A percentile compares a stretch with the other conserved stretches of the same genome.
These are phyloP conservation scores for Colletotrichum australisinense DNA, from an alignment of 2,329 filamentous ascomycete species.

Conservation along the genomic window DNA sequence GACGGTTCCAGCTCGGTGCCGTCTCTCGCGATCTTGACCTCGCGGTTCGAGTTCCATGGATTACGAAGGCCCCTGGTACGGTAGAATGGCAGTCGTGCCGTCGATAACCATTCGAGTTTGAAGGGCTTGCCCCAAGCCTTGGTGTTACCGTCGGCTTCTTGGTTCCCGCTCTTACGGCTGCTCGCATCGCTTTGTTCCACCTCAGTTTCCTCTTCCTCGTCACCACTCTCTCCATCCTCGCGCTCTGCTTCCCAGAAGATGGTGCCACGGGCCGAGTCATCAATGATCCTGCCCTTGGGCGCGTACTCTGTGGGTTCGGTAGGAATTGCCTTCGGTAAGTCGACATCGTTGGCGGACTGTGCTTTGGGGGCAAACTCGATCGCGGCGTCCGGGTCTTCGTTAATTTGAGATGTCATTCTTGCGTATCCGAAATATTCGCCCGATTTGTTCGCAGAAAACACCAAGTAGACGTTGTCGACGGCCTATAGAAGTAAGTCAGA, in stretches of 20 bases:
- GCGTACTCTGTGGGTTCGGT: conserved; percentile 83
- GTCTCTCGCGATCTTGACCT: conserved; percentile 95
- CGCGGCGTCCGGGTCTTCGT: conserved; percentile 77
- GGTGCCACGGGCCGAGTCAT: conserved; percentile 92
- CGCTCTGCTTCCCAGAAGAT: conserved; percentile 94
- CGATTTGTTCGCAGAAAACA: conserved; percentile 97
- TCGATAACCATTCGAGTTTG: conserved; percentile 90
- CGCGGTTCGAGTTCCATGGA: conserved; percentile 93
- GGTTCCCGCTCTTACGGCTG: conserved; percentile 47
- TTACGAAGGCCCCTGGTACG: conserved; percentile 88
- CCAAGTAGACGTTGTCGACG: conserved; percentile 86
- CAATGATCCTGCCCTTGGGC: conserved; percentile 87
- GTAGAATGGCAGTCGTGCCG: conserved; percentile 86
- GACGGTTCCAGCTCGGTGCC: conserved; percentile 91
- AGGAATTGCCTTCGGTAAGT: conserved; percentile 82
- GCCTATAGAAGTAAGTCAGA: conserved; percentile 58
- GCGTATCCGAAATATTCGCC: conserved; percentile 98
- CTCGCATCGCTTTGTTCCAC: conserved; percentile 48
- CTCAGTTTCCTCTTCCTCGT: conserved; percentile 62
- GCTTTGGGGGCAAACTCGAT: conserved; percentile 76
- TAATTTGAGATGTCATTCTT: conserved; percentile 87
- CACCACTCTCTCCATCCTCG: conserved; percentile 60
- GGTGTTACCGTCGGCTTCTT: conserved; percentile 56
- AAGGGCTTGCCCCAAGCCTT: conserved; percentile 93
- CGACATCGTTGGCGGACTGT: conserved; percentile 68